Evolutionary conservation across 2,329 filamentous ascomycete genomes (phyloP), one percentile per base, ranked within the genome.

Genomic region (Didymella exigua): DNA sequence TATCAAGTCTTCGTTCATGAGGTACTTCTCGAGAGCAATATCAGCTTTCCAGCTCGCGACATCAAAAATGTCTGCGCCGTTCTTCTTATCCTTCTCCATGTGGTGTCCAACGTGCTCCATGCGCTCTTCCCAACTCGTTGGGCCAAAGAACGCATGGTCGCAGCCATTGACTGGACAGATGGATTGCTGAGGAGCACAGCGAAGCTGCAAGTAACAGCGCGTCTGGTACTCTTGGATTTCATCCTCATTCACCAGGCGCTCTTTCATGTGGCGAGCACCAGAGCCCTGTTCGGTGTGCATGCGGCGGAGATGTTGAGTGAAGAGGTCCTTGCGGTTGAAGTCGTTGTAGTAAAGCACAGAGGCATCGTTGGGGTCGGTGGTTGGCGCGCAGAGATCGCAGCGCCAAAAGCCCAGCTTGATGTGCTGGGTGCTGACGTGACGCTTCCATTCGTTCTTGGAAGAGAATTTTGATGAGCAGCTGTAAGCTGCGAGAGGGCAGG

Each of bases 401-500:
- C 88, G 81, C 85, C 88, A 97, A 75, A 87, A 89, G 38, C 83
- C 78, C 3, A 90, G 79, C 49, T 87, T 84, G 19, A 96, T 79
- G 69, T 98, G 93, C 69, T 96, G 89, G 0, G 89, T 89, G 27
- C 81, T 78, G 66, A 93, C 86, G 70, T 98, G 93, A 0, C 93
- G 86, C 75, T 97, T 97, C 93, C 93, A 97, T 73, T 97, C 93
- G 71, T 96, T 96, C 77, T 96, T 96, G 63, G 83, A 87, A 3
- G 84, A 82, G 68, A 96, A 96, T 0, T 82, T 86, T 2, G 86
- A 84, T 0, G 59, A 61, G 76, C 93, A 98, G 29, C 89, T 89
- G 52, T 92, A 95, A 50, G 85, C 87, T 26, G 84, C 79, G 72
- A 97, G 92, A 52, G 91, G 86, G 73, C 93, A 98, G 21, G 82